Evolutionary conservation across 2,329 filamentous ascomycete genomes (phyloP).

Genomic region (Metarhizium anisopliae): DNA sequence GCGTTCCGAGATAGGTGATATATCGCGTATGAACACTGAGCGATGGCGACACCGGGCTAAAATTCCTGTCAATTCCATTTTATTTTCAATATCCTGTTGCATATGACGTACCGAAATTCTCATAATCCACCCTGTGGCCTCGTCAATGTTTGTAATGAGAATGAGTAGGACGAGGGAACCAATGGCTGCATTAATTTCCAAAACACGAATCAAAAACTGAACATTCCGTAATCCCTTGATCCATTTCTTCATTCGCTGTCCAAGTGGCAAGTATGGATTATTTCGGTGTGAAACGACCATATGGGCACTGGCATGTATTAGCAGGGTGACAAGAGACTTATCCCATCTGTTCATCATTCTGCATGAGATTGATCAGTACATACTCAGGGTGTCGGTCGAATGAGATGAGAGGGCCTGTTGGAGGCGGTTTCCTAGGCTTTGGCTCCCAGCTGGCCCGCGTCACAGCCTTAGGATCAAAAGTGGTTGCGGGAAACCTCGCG

Average conservation of each 20-base stretch:
- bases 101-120: slow-evolving; percentile 57
- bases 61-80: background rate
- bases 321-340: background rate
- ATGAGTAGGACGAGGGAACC: slow-evolving; percentile 70
- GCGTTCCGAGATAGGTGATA: slow-evolving; percentile 70
- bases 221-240: slow-evolving; percentile 61
- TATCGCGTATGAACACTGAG: slow-evolving; percentile 68
- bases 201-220: slow-evolving; percentile 59
- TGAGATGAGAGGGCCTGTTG: slow-evolving; percentile 65
- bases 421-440: slow-evolving; percentile 52
- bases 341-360: background rate
- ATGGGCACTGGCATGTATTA: slow-evolving; percentile 39
- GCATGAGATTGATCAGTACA: slow-evolving; percentile 20
- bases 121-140: slow-evolving; percentile 63
- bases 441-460: slow-evolving; percentile 70
- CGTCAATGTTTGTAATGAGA: slow-evolving; percentile 60
- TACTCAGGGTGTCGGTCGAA: slow-evolving; percentile 87
- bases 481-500: slow-evolving; percentile 41
- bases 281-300: slow-evolving; percentile 54
- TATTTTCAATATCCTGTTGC: background rate
- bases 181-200: slow-evolving; percentile 59
- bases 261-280: slow-evolving; percentile 56
- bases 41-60: slow-evolving; percentile 65
- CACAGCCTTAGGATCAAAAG: slow-evolving; percentile 81
- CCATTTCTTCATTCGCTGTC: slow-evolving; percentile 56